Percentiles rank a stretch among this genome's conserved stretches.
Evolutionary conservation across 345 rosid species (phyloP).

Genomic region (Hibiscus syriacus): DNA sequence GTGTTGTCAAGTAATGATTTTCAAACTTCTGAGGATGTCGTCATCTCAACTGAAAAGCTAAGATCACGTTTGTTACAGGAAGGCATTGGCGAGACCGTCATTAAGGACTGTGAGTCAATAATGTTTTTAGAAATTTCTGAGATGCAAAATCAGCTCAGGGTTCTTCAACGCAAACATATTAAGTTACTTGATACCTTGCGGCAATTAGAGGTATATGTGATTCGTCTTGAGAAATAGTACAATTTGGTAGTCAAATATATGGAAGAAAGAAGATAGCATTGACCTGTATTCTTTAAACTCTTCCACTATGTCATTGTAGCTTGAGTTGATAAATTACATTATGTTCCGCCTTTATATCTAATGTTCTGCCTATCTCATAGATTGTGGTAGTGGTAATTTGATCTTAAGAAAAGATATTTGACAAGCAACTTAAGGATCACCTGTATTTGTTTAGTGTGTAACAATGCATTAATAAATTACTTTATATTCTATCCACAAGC

Average conservation of each 20-base stretch:
- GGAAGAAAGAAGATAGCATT: background rate
- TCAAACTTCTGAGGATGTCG: slow-evolving; percentile 57
- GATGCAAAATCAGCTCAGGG: slow-evolving; percentile 63
- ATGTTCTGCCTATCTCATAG: too few species aligned
- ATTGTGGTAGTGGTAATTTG: too few species aligned
- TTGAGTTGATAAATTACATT: slow-evolving; percentile 3
- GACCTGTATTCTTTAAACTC: background rate
- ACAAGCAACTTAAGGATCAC: background rate
- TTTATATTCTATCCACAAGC: background rate
- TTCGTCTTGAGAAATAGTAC: background rate
- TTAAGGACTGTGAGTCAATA: slow-evolving; percentile 84
- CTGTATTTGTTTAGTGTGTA: background rate
- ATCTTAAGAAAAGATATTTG: background rate
- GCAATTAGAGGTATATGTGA: slow-evolving; percentile 70
- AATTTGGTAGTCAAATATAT: background rate
- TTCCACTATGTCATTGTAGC: background rate
- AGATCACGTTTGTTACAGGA: slow-evolving; percentile 66
- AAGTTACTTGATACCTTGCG: slow-evolving; percentile 68
- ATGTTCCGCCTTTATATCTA: background rate
- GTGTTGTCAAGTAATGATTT: slow-evolving; percentile 51
- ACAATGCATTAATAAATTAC: background rate
- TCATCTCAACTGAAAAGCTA: slow-evolving; percentile 83
- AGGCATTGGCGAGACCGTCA: slow-evolving; percentile 54
- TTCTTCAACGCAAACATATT: slow-evolving; percentile 61
- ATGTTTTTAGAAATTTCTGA: slow-evolving; percentile 68